Evolutionary conservation across 2,329 filamentous ascomycete species (phyloP), one percentile per base, ranked within the genome.

Genomic region (Sporothrix protearum): DNA sequence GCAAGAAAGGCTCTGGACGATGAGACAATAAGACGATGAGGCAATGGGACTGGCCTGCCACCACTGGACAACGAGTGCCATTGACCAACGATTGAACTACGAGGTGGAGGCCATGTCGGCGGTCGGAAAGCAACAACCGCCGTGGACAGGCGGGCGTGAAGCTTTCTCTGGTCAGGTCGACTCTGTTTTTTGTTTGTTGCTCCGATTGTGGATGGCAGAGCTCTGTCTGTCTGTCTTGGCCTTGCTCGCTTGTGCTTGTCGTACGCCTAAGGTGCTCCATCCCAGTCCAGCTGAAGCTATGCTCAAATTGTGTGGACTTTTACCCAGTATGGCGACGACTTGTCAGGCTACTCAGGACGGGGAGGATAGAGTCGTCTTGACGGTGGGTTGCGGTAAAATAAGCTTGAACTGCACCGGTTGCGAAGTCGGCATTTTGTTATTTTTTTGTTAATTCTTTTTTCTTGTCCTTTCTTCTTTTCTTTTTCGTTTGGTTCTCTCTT

Each of bases 351-450:
- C 19, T 16, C 16, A 59, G 30, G 16, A 36, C n/a, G n/a, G n/a
- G n/a, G n/a, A n/a, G n/a, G n/a, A 64, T 45, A 36, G 59, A 36
- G 36, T 28, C 36, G 59, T 64, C 59, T 64, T 2, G 59, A 45
- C 36, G 36, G 59, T 45, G 59, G 59, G 33, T 45, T 39, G 22
- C 22, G 59, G 36, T 64, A 64, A 42, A 63, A 63, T 25, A 63
- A 16, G 59, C 19, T 64, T 45, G 59, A 4, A 42, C 39, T n/a
- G 36, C 36, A 64, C 59, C 59, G 22, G 36, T 9, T 22, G 59
- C 59, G 59, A 42, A 36, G 36, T 45, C 36, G 22, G n/a, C 22
- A 7, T 63, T 63, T 22, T 61, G 22, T 39, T 3, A 9, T 12
- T 8, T n/a, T 39, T 9, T 19, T 22, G 8, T 22, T 42, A 6